Base-by-base conservation (phyloP, 2,329 filamentous ascomycete genomes). In the Leptographium procerum region DNA sequence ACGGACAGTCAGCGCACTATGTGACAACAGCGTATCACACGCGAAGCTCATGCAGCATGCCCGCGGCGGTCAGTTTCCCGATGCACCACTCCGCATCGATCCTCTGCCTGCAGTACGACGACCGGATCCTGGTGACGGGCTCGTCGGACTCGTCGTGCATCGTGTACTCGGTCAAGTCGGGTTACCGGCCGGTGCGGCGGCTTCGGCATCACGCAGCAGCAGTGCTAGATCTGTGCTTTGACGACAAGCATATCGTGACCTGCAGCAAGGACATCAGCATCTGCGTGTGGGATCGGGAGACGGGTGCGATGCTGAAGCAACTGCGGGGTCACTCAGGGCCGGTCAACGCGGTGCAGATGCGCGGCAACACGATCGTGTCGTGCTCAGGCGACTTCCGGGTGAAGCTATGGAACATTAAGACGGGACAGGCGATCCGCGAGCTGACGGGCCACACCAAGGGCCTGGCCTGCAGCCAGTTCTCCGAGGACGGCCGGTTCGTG, bases 261-360 rank as follows among this genome's bases (percentile, higher is more conserved):
- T 99, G 94, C 77, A 96, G 90, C 69, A 99, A 99, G 73, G 94
- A 99, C 72, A 85, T 87, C 47, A 91, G 82, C 62, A 95, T 99
- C 68, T 95, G 91, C 68, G 85, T 99, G 28, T 97, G 92, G 92
- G 89, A 96, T 67, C 88, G 94, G 52, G 75, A 82, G 58, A 94
- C 89, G 0, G 89, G 90, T 40, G 74, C 76, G 11, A 77, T 95
- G 52, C 72, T 95, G 53, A 89, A 88, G 66, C 87, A 89, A 66
- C 81, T 99, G 54, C 81, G 83, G 40, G 94, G 92, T 9, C 94
- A 99, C 71, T 80, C 84, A 2, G 94, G 94, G 0, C 94, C 94
- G 1, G 94, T 99, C 64, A 99, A 99, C 68, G 91, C 94, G 1
- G 91, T 99, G 6, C 92, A 97, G 73, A 83, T 99, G 71, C 88